Evolutionary conservation across 495 filamentous ascomycete species (phyloP).

Genomic region (Oidiodendron maius): DNA sequence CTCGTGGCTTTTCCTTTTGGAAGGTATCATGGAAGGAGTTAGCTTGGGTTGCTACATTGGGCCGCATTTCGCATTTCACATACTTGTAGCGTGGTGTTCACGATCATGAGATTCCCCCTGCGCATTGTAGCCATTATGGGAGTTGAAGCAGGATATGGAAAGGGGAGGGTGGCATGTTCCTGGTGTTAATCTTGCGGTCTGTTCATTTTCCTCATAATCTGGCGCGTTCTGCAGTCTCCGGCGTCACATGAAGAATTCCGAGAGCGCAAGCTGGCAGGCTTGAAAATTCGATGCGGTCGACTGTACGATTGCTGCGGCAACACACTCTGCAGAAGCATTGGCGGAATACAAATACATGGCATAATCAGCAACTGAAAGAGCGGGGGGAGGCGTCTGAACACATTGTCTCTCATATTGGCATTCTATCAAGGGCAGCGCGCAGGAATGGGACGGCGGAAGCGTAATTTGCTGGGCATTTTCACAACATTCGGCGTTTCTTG

Average conservation of each 20-base stretch:
- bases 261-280: slow-evolving; percentile 26
- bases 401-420: slow-evolving; percentile 12
- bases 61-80: slow-evolving; percentile 21
- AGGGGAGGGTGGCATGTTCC: slow-evolving; percentile 17
- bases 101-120: slow-evolving; percentile 26
- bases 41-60: slow-evolving; percentile 19
- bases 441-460: slow-evolving; percentile 12
- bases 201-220: slow-evolving; percentile 11
- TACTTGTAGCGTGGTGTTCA: slow-evolving; percentile 25
- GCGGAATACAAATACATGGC: slow-evolving; percentile 18
- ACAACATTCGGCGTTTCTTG: slow-evolving; percentile 12
- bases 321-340: slow-evolving; percentile 12
- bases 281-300: slow-evolving; percentile 15
- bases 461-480: slow-evolving; percentile 21
- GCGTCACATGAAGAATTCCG: slow-evolving; percentile 17
- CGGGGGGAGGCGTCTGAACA: slow-evolving; percentile 21
- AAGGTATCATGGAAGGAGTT: slow-evolving; percentile 18
- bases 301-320: slow-evolving; percentile 14
- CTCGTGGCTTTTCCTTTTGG: slow-evolving; percentile 10
- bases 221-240: slow-evolving; percentile 20
- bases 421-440: slow-evolving; percentile 13
- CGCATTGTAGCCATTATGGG: slow-evolving; percentile 22
- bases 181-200: slow-evolving; percentile 13
- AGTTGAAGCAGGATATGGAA: slow-evolving; percentile 22
- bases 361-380: slow-evolving; percentile 19